Evolutionary conservation across 75 land plant genomes (phyloP), one percentile per base, ranked within the genome.

Genomic region (Cupressus sempervirens): DNA sequence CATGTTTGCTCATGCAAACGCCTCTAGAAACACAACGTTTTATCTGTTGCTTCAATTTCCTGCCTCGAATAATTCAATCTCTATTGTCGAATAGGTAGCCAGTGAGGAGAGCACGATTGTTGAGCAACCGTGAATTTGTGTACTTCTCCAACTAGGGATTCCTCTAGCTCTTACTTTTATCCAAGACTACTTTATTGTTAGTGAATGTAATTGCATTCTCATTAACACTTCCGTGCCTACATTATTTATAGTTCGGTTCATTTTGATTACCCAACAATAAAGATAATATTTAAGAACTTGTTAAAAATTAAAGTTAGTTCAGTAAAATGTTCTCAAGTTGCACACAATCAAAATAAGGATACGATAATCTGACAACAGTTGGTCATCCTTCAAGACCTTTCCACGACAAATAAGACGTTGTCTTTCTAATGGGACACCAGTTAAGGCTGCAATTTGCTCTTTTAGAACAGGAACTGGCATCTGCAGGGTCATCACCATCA

Each of bases 351-450:
- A n/a, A 26, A 79, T 16, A 82, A 85, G 91, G 91, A 91, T 91
- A 91, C 92, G 86, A 87, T 89, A 91, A 77, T 84, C 85, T 0
- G 91, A 90, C 74, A 91, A 80, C n/a, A 81, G 76, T 29, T 91
- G 92, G 62, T 91, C 91, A 73, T 91, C 91, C 58, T 91, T 91
- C 83, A 91, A 87, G 38, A 91, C 92, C 84, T 86, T 91, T 7
- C 92, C 92, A 36, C 91, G 50, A 82, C 91, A 91, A 76, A 91
- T 91, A 67, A 91, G 77, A 6, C 92, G 86, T 54, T 91, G 92
- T 76, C 81, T 86, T 48, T 87, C 89, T 34, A 84, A 76, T 10
- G 92, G 92, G 43, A 91, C 91, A 18, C 89, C 91, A 35, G 91
- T 88, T 48, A 86, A 46, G 18, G 85, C 20, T 52, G 86, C 88